Base-by-base conservation (phyloP, 306 rosid species). In the Medicago ruthenica region DNA sequence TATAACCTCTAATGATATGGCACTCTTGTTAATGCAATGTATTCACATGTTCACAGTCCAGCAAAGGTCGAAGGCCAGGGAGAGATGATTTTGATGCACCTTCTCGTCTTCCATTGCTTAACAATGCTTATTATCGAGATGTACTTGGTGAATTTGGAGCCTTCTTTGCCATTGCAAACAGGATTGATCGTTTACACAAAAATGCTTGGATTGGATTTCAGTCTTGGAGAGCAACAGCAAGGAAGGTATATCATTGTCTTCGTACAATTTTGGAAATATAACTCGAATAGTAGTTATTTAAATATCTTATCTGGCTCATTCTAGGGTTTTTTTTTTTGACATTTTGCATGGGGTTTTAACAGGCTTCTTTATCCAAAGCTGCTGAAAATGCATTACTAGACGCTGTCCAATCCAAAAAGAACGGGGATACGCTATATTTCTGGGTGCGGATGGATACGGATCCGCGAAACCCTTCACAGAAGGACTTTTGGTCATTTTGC, bases 181-280 rank as follows among this genome's bases (percentile, higher is more conserved):
- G 83, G 83, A 83, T 92, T 27, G 99, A 96, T 81, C 92, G 93
- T n/a, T 34, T 96, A 65, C 98, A 96, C 87, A 96, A 77, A 86
- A 96, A 91, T 85, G 91, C 98, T 21, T 96, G 99, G 99, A 92
- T 96, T 42, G 99, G 99, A 76, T 96, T 96, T 86, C 97, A 88
- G 61, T 96, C 99, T 65, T 96, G 99, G 99, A 90, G 99, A 84
- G 93, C 96, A 54, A 92, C 97, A 39, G 99, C 97, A 24, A 88
- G 85, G 90, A 96, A 89, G 96, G 98, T 92, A 74, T 72, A 73
- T 75, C 54, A 50, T 24, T 47, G 48, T 47, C 65, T 37, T 62
- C 40, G 5, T 34, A 17, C 41, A 61, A 8, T 31, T 31, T 61
- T n/a, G 1, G 42, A 39, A 54, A 70, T n/a, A 48, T 72, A 20